Evolutionary conservation across 306 rosid species (phyloP).

Genomic region (Inga oerstediana): DNA sequence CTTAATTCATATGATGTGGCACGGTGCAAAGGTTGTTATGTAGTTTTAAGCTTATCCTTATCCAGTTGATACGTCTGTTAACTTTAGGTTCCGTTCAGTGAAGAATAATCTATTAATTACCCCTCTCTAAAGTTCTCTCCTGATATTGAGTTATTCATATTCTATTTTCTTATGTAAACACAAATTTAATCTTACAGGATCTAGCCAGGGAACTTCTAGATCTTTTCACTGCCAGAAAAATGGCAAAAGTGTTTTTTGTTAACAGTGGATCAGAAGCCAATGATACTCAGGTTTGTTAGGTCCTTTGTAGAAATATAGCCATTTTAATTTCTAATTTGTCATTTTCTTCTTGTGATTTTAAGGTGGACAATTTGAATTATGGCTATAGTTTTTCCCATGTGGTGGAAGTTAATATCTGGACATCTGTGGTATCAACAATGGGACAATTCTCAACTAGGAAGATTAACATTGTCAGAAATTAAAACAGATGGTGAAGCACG

Average conservation of each 20-base stretch:
- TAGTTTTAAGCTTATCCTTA: slow-evolving; percentile 7
- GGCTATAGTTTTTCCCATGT: slow-evolving; percentile 8
- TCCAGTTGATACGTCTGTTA: neutral
- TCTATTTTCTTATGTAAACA: neutral
- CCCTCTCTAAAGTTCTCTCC: slow-evolving; percentile 6
- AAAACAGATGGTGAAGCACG: neutral
- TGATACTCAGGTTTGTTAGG: slow-evolving; percentile 80
- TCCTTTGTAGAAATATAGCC: slow-evolving; percentile 8
- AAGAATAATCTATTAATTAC: neutral
- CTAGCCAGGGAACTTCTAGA: slow-evolving; percentile 85
- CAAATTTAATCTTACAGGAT: slow-evolving; percentile 55
- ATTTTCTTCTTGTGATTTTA: slow-evolving; percentile 17
- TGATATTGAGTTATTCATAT: slow-evolving; percentile 24
- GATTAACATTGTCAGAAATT: neutral
- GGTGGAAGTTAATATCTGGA: slow-evolving; percentile 14
- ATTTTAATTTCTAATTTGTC: slow-evolving; percentile 29
- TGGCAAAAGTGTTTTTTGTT: slow-evolving; percentile 88
- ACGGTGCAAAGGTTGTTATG: neutral
- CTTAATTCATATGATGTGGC: neutral
- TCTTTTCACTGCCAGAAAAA: slow-evolving; percentile 73
- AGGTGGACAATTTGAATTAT: slow-evolving; percentile 6
- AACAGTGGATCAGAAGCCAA: slow-evolving; percentile 98
- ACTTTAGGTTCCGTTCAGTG: neutral
- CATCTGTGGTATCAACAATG: neutral
- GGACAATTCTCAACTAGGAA: neutral